Conservation (phyloP, 768 basidiomycete species). For the Mycena filopes region DNA sequence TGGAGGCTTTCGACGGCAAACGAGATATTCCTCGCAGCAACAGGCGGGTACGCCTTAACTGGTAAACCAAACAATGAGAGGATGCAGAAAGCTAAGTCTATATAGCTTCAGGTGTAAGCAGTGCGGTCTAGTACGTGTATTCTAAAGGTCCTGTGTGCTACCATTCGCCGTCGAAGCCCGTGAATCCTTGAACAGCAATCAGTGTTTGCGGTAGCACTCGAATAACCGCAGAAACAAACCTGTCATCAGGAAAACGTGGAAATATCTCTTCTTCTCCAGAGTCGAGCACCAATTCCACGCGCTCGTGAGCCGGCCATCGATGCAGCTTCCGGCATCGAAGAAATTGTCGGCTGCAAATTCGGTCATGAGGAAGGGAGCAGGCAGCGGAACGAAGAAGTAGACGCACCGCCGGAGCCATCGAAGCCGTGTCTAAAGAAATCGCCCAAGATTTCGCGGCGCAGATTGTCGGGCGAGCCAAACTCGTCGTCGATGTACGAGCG, state of each 20-base stretch:
- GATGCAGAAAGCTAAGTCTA: constrained; percentile 14
- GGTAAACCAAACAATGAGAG: neutral
- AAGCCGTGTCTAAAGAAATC: constrained; percentile 92
- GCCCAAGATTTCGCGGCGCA: constrained; percentile 74
- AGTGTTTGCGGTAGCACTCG: constrained; percentile 1
- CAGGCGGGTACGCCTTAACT: neutral
- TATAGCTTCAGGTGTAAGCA: constrained; percentile 5
- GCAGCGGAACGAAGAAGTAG: neutral
- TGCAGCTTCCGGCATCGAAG: constrained; percentile 87
- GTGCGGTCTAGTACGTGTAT: constrained; percentile 14
- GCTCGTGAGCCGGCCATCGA: constrained; percentile 87
- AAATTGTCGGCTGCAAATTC: constrained; percentile 76
- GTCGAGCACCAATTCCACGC: constrained; percentile 94
- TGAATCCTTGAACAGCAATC: constrained; percentile 63
- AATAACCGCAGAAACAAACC: constrained; percentile 54
- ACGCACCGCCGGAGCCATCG: constrained; percentile 76
- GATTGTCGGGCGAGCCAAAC: constrained; percentile 80
- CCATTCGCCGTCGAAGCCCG: constrained; percentile 90
- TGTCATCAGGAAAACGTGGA: constrained; percentile 80
- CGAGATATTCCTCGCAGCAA: neutral
- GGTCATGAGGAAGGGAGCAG: neutral
- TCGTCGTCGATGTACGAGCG: constrained; percentile 83
- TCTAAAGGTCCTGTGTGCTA: constrained; percentile 41
- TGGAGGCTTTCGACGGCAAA: neutral
- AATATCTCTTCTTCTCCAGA: constrained; percentile 88